Percentiles rank a stretch among this genome's conserved stretches.
These are phyloP conservation scores for Colletotrichum sp. DNA, from an alignment of 2,329 filamentous ascomycete genomes.

Conservation along the genomic window DNA sequence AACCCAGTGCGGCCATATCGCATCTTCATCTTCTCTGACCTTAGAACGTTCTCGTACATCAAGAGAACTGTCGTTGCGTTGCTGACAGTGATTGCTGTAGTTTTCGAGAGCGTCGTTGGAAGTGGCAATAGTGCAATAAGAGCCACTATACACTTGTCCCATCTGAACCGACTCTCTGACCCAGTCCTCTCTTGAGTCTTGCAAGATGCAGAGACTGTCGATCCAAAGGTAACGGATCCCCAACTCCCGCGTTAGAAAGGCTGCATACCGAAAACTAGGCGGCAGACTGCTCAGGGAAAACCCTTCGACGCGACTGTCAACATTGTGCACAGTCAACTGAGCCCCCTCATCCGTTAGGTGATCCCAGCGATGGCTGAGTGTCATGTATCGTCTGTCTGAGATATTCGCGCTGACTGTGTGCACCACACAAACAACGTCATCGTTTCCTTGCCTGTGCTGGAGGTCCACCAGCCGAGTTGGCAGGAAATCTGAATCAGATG, in stretches of 20 bases:
- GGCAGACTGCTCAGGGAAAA: neutral
- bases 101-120: neutral
- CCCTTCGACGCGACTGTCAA: neutral
- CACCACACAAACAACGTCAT: neutral
- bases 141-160: neutral
- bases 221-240: neutral
- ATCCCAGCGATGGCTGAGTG: neutral
- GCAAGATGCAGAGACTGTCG: neutral
- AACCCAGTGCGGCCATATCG: neutral
- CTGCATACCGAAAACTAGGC: neutral
- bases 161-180: neutral
- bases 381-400: neutral
- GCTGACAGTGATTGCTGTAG: neutral
- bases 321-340: neutral
- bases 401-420: neutral
- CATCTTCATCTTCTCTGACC: neutral
- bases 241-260: neutral
- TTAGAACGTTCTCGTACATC: neutral
- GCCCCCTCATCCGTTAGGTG: neutral
- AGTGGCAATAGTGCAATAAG: neutral
- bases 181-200: neutral
- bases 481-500: neutral
- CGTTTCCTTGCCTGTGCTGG: neutral
- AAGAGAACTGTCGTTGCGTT: neutral
- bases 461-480: neutral